A percentile compares a stretch with the other conserved stretches of the same genome.
These are phyloP conservation scores for Penicillium occitanis DNA, from an alignment of 2,329 filamentous ascomycete species.

Conservation along the genomic window DNA sequence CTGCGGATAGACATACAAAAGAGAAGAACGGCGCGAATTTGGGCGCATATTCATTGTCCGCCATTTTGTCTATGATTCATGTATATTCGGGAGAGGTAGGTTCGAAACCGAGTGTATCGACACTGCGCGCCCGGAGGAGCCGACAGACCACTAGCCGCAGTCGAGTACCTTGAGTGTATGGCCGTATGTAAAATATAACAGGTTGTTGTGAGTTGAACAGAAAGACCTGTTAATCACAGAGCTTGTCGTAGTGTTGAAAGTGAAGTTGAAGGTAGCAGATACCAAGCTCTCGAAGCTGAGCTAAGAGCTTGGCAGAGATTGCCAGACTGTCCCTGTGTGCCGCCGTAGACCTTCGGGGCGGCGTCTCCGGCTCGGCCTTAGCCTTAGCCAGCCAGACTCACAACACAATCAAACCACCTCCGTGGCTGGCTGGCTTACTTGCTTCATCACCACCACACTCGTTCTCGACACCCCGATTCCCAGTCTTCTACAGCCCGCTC, in stretches of 20 bases:
- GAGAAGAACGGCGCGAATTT: constrained; percentile 68
- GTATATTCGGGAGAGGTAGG: constrained; percentile 16
- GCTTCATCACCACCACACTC: constrained; percentile 17
- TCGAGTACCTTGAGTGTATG: neutral
- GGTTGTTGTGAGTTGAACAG: neutral
- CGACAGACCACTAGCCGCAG: neutral
- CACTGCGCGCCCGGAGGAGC: neutral
- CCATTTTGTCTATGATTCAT: constrained; percentile 34
- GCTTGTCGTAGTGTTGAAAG: neutral
- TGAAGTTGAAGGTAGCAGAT: neutral
- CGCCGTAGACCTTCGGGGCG: constrained; percentile 17
- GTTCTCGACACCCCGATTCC: neutral
- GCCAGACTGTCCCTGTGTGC: constrained; percentile 24
- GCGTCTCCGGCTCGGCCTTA: constrained; percentile 23
- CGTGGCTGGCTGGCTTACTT: constrained; percentile 24
- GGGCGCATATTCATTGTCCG: constrained; percentile 55
- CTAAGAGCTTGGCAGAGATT: constrained; percentile 13
- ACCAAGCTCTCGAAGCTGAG: neutral
- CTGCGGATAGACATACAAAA: constrained; percentile 54
- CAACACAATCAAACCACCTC: constrained; percentile 26
- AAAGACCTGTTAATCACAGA: neutral
- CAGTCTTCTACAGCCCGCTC: neutral
- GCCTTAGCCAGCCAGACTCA: constrained; percentile 26
- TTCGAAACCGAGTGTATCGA: neutral
- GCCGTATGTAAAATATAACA: neutral